These are phyloP conservation scores for Lactifluus volemus DNA, from an alignment of 768 basidiomycete genomes.

Conservation along the genomic window DNA sequence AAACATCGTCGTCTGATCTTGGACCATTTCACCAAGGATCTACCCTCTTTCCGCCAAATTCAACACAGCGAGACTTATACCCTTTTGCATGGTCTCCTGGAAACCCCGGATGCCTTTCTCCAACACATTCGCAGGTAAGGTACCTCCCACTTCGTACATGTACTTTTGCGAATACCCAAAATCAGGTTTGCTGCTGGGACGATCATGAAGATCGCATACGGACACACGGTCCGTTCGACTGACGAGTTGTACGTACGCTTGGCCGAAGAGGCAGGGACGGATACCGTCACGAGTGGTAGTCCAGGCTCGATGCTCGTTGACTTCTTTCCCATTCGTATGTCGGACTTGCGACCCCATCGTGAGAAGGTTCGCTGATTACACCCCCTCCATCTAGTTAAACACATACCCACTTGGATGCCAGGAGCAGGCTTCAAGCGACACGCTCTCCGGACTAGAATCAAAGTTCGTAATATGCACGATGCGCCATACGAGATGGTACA, in stretches of 20 bases:
- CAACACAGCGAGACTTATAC: conserved; percentile 24
- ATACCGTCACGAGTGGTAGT: conserved; percentile 21
- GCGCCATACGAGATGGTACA: conserved; percentile 19
- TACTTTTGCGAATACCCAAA: neutral
- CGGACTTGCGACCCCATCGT: neutral
- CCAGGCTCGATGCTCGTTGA: conserved; percentile 28
- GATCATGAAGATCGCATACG: conserved; percentile 29
- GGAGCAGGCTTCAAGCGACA: conserved; percentile 21
- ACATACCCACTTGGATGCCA: conserved; percentile 20
- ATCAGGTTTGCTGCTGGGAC: conserved; percentile 25
- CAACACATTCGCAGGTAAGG: conserved; percentile 23
- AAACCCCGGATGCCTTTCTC: conserved; percentile 23
- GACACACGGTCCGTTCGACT: conserved; percentile 24
- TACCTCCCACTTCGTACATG: neutral
- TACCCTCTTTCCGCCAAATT: conserved; percentile 20
- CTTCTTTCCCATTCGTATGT: conserved; percentile 28
- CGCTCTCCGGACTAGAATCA: conserved; percentile 15
- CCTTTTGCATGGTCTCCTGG: conserved; percentile 23
- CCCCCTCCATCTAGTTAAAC: conserved; percentile 2
- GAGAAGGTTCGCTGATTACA: neutral
- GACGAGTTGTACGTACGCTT: conserved; percentile 26
- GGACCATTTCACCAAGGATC: conserved; percentile 20
- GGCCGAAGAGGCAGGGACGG: conserved; percentile 23
- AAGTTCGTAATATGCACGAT: conserved; percentile 18
- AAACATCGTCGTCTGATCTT: conserved; percentile 26